These are phyloP conservation scores for Ophiostoma fasciatum DNA, from an alignment of 2,329 filamentous ascomycete species.

Conservation along the genomic window DNA sequence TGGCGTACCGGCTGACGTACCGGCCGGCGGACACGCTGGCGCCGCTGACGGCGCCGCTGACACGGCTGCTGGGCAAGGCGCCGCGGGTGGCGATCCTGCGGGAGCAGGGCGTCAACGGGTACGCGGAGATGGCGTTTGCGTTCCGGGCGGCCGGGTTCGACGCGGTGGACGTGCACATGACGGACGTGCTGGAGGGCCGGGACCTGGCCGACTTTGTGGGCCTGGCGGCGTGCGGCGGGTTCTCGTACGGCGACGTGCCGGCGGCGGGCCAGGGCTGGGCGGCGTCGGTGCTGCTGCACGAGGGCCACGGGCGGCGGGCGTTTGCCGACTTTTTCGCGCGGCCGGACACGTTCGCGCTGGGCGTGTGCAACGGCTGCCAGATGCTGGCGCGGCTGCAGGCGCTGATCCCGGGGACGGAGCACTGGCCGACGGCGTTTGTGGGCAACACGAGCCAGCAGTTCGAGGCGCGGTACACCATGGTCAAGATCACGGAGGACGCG, in stretches of 20 bases:
- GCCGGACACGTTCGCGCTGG: conserved; percentile 78
- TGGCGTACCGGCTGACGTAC: conserved; percentile 72
- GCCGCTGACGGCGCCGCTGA: conserved; percentile 49
- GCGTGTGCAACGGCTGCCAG: conserved; percentile 96
- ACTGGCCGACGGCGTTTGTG: conserved; percentile 81
- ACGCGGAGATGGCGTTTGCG: conserved; percentile 96
- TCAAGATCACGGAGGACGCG: conserved; percentile 48
- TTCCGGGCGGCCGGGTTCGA: conserved; percentile 87
- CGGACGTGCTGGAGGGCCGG: conserved; percentile 67
- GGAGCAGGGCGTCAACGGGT: conserved; percentile 89
- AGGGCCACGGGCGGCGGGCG: conserved; percentile 52
- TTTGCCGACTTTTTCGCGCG: conserved; percentile 79
- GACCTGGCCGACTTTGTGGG: conserved; percentile 74
- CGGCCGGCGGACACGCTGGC: conserved; percentile 64
- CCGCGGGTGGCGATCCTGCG: conserved; percentile 82
- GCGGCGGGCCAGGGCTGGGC: conserved; percentile 97
- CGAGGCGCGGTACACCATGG: conserved; percentile 78
- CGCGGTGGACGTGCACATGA: conserved; percentile 92
- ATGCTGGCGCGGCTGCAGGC: conserved; percentile 75
- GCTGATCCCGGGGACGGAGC: conserved; percentile 68
- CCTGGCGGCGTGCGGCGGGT: conserved; percentile 88
- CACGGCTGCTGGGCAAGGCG: conserved; percentile 37
- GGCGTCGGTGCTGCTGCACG: conserved; percentile 76
- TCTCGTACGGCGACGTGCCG: conserved; percentile 68
- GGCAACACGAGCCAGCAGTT: conserved; percentile 79